Percentiles rank a stretch among this genome's conserved stretches.
Evolutionary conservation across 208 protist genomes (phyloP).

Genomic region (Leishmania braziliensis): DNA sequence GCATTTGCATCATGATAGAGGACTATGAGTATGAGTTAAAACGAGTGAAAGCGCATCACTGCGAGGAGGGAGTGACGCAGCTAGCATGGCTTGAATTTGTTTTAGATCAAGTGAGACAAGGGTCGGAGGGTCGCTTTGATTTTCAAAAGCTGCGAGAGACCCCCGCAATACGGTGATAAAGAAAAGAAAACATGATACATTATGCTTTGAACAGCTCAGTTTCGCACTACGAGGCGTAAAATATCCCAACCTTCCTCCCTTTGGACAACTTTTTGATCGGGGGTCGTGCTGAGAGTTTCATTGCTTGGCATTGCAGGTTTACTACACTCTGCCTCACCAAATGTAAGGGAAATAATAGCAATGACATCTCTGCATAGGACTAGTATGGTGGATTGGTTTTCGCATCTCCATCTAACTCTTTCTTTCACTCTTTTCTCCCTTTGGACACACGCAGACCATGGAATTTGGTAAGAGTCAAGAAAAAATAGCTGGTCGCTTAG

Average conservation of each 20-base stretch:
- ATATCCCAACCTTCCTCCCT: not conserved
- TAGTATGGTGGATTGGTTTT: conserved; percentile 9
- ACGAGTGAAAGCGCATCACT: conserved; percentile 89
- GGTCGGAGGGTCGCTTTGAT: conserved; percentile 81
- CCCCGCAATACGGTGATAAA: conserved; percentile 24
- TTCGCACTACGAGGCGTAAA: not conserved
- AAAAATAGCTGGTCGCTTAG: conserved; percentile 63
- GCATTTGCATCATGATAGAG: conserved; percentile 89
- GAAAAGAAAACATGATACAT: conserved; percentile 2
- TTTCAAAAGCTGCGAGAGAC: conserved; percentile 75
- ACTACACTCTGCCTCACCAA: not conserved
- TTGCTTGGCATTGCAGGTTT: not conserved
- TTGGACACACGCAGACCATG: conserved; percentile 37
- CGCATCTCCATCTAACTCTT: conserved; percentile 18
- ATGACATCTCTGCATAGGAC: conserved; percentile 1
- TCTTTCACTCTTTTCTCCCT: conserved; percentile 26
- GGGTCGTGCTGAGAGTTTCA: not conserved
- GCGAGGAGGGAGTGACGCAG: conserved; percentile 83
- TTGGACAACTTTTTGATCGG: not conserved
- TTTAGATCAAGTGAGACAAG: conserved; percentile 82
- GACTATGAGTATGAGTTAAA: conserved; percentile 94
- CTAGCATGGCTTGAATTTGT: conserved; percentile 92
- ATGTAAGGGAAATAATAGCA: not conserved
- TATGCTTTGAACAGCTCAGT: not conserved
- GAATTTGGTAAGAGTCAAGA: conserved; percentile 43